A percentile compares a stretch with the other conserved stretches of the same genome.
Evolutionary conservation across 495 filamentous ascomycete genomes (phyloP).

Genomic region (Talaromyces borbonicus): DNA sequence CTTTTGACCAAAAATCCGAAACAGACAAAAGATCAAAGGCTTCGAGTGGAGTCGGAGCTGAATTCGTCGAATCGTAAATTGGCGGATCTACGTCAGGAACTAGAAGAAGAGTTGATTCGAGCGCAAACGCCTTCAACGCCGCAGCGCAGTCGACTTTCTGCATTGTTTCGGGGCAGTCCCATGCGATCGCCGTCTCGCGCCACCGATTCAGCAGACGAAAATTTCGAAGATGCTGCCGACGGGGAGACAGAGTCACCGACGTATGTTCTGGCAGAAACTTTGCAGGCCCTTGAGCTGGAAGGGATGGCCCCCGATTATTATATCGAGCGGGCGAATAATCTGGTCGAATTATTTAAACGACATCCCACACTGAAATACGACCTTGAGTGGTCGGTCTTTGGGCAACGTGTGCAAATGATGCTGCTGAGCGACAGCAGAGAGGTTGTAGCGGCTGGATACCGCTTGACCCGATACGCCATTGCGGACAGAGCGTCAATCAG

Average conservation of each 20-base stretch:
- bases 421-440: constrained; percentile 90
- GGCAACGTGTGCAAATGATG: constrained; percentile 85
- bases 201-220: constrained; percentile 24
- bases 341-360: constrained; percentile 87
- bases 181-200: constrained; percentile 57
- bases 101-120: constrained; percentile 61
- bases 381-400: constrained; percentile 89
- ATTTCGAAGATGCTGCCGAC: constrained; percentile 41
- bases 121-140: constrained; percentile 60
- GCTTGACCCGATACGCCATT: constrained; percentile 87
- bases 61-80: constrained; percentile 86
- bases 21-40: constrained; percentile 84
- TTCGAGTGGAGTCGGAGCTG: constrained; percentile 80
- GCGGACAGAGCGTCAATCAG: constrained; percentile 82
- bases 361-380: constrained; percentile 94
- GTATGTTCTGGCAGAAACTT: constrained; percentile 75
- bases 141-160: constrained; percentile 54
- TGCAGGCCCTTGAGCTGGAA: constrained; percentile 77
- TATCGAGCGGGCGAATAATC: constrained; percentile 77
- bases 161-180: constrained; percentile 54
- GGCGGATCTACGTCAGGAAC: constrained; percentile 65
- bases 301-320: constrained; percentile 91
- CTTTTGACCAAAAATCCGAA: constrained; percentile 91
- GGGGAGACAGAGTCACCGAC: constrained; percentile 76
- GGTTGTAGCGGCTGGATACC: constrained; percentile 88